Conservation (phyloP, 768 basidiomycete genomes). For the Boletellus sp. region DNA sequence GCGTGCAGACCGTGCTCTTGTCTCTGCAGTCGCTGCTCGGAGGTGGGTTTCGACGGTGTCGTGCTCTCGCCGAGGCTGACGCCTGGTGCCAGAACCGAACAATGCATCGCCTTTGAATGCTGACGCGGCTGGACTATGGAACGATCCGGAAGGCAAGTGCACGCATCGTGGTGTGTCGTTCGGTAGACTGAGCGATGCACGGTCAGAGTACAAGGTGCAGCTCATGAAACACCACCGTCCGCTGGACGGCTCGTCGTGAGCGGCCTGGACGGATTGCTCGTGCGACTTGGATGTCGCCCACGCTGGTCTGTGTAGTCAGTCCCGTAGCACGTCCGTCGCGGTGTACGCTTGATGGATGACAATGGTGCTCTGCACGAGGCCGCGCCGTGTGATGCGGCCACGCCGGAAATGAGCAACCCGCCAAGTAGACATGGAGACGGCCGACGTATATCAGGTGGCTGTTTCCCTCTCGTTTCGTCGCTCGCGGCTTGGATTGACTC, state of each 20-base stretch:
- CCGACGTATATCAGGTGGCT: too few species aligned
- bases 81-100: constrained; percentile 66
- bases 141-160: constrained; percentile 55
- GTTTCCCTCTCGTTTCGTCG: too few species aligned
- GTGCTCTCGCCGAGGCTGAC: not conserved
- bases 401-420: too few species aligned
- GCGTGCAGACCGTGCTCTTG: constrained; percentile 84
- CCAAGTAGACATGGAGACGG: too few species aligned
- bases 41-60: constrained; percentile 45
- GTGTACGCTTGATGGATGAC: too few species aligned
- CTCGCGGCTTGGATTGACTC: too few species aligned
- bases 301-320: not conserved
- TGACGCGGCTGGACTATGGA: constrained; percentile 84
- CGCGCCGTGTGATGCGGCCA: too few species aligned
- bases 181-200: not conserved
- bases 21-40: constrained; percentile 87
- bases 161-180: not conserved
- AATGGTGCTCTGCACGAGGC: too few species aligned
- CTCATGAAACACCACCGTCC: constrained; percentile 72
- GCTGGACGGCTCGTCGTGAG: constrained; percentile 36
- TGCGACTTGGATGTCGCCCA: constrained; percentile 4
- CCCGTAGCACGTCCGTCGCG: not conserved
- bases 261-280: constrained; percentile 1
- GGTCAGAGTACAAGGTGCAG: constrained; percentile 65
- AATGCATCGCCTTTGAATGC: constrained; percentile 88